These are phyloP conservation scores for Echeveria elegans DNA, from an alignment of 164 flowering plant genomes.

Conservation along the genomic window DNA sequence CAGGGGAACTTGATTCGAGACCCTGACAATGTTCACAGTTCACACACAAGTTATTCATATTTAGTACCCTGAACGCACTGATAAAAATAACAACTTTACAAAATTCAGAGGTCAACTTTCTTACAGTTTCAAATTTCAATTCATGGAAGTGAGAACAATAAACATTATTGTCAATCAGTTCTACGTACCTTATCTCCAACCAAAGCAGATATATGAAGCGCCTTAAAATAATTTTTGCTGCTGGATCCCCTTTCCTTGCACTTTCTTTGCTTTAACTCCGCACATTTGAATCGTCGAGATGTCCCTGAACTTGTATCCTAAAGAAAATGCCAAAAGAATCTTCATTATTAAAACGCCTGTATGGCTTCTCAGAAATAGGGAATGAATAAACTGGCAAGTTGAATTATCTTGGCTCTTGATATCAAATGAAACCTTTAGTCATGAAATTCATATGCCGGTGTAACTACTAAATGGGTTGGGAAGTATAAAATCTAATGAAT, in stretches of 20 bases:
- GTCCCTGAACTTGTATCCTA: neutral
- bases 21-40: conserved; percentile 14
- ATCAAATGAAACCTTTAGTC: neutral
- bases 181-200: neutral
- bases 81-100: neutral
- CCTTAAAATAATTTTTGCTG: neutral
- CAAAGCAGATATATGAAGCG: neutral
- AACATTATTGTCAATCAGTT: neutral
- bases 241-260: neutral
- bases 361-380: too few species aligned
- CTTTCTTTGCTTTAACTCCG: neutral
- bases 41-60: too few species aligned
- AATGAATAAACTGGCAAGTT: too few species aligned
- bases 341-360: neutral
- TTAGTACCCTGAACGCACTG: too few species aligned
- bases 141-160: neutral
- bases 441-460: neutral
- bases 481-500: neutral
- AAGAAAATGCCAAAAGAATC: neutral
- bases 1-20: conserved; percentile 14
- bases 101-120: neutral
- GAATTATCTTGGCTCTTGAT: neutral
- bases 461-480: neutral
- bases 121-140: neutral
- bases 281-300: neutral